phyloP scores from a whole-genome alignment of 352 stramenopile species.

The Globisporangium spinosum region DNA sequence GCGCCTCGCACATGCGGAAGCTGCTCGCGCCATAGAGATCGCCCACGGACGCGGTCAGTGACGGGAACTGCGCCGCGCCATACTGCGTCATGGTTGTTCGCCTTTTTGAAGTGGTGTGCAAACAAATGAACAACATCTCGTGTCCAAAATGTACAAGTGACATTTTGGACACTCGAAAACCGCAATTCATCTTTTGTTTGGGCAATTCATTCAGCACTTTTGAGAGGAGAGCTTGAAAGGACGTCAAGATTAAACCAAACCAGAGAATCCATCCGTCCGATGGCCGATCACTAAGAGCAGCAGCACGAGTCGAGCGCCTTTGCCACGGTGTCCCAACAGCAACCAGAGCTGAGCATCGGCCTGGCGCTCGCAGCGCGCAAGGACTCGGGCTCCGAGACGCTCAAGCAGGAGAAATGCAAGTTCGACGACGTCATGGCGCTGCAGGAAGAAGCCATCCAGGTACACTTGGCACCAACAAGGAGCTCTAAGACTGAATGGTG shows the following conservation, averaged over 20 bases:
- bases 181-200: neutral
- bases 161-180: neutral
- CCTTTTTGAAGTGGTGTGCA: neutral
- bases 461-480: constrained; percentile 9
- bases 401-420: constrained; percentile 37
- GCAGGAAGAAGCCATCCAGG: constrained; percentile 51
- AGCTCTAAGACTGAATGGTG: neutral
- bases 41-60: constrained; percentile 38
- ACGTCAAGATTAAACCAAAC: neutral
- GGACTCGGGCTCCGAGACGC: constrained; percentile 8
- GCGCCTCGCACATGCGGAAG: constrained; percentile 41
- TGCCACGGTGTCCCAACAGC: constrained; percentile 15
- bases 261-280: neutral
- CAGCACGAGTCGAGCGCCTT: constrained; percentile 7
- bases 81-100: constrained; percentile 6
- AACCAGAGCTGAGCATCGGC: constrained; percentile 25
- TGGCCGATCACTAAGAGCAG: constrained; percentile 14
- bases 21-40: constrained; percentile 61
- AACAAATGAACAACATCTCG: neutral
- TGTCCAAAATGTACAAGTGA: neutral
- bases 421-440: constrained; percentile 54
- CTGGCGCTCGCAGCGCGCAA: constrained; percentile 24
- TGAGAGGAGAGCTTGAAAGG: constrained; percentile 7
- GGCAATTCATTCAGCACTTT: neutral
- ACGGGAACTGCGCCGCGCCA: constrained; percentile 25